Percentiles rank a stretch among this genome's conserved stretches.
Conservation (phyloP, 2,329 filamentous ascomycete genomes). For the Aspergillus sp. region DNA sequence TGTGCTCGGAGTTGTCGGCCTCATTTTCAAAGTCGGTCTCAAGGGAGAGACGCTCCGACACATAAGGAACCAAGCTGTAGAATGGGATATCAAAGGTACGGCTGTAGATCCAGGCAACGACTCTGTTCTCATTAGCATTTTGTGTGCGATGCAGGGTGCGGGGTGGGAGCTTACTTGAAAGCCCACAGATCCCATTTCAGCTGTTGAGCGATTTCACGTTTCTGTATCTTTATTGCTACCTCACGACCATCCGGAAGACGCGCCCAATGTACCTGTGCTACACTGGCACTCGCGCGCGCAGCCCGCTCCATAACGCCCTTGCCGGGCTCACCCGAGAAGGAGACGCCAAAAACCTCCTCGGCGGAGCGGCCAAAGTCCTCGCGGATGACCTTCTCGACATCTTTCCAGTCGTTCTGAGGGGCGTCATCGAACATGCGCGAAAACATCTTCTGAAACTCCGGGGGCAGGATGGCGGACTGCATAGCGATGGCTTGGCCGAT, state of each 20-base stretch:
- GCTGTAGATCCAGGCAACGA: conserved; percentile 79
- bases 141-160: background rate
- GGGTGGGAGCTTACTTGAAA: conserved; percentile 66
- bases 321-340: conserved; percentile 67
- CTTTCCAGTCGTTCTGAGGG: conserved; percentile 85
- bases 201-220: conserved; percentile 87
- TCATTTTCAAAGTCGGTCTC: conserved; percentile 96
- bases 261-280: conserved; percentile 97
- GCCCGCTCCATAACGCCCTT: conserved; percentile 70
- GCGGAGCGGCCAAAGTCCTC: conserved; percentile 84
- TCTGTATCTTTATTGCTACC: conserved; percentile 95
- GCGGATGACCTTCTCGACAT: conserved; percentile 79
- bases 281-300: conserved; percentile 77
- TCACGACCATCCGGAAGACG: conserved; percentile 80
- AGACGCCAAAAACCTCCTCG: conserved; percentile 91
- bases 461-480: conserved; percentile 91
- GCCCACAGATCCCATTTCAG: conserved; percentile 95
- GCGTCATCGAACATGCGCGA: conserved; percentile 96
- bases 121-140: conserved; percentile 49
- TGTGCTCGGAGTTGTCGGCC: conserved; percentile 81
- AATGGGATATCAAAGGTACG: conserved; percentile 91
- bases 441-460: conserved; percentile 97
- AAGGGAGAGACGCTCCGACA: conserved; percentile 84
- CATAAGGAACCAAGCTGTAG: conserved; percentile 87
- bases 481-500: conserved; percentile 98